Evolutionary conservation across 495 filamentous ascomycete species (phyloP), one percentile per base, ranked within the genome.

Genomic region (Aspergillus panamensis): DNA sequence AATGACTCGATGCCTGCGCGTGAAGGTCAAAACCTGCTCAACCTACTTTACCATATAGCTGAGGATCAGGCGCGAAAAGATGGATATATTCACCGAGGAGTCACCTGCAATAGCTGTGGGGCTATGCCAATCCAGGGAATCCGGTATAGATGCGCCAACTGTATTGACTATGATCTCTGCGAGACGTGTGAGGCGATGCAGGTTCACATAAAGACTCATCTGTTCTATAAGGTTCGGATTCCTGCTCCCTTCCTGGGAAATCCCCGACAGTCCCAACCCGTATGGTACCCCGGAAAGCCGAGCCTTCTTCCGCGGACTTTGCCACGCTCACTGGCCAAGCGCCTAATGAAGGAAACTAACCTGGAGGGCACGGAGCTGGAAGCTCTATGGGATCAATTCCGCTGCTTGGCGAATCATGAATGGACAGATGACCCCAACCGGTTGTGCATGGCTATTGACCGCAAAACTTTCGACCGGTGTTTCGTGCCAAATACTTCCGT

Each of bases 321-420:
- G 3, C 82, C 84, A 6, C 80, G 82, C 21, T 67, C 80, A 17
- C 66, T 91, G 5, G 83, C 85, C 32, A 77, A 82, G 48, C 83
- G 84, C 51, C 77, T 96, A 50, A 82, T 83, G 21, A 78, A 81
- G 37, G 85, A 90, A 25, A 90, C 88, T 14, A 83, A 81, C 14
- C 92, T 92, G 59, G 91, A 96, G 67, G 81, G 83, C 32, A 84
- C 88, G 3, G 90, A 96, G 66, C 72, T 97, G 3, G 91, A 97
- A 71, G 94, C 91, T 30, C 82, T 94, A 29, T 97, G 91, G 87
- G 93, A 97, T 63, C 95, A 97, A 64, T 97, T 95, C 81, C 89
- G 87, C 8, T 96, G 90, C 59, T 82, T 96, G 63, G 94, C 94
- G 9, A 90, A 87, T 59, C 85, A 85, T 10, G 87, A 92, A 66